A percentile compares a stretch with the other conserved stretches of the same genome.
phyloP scores from a whole-genome alignment of 2,329 filamentous ascomycete species.

The Xylariaceae sp. region DNA sequence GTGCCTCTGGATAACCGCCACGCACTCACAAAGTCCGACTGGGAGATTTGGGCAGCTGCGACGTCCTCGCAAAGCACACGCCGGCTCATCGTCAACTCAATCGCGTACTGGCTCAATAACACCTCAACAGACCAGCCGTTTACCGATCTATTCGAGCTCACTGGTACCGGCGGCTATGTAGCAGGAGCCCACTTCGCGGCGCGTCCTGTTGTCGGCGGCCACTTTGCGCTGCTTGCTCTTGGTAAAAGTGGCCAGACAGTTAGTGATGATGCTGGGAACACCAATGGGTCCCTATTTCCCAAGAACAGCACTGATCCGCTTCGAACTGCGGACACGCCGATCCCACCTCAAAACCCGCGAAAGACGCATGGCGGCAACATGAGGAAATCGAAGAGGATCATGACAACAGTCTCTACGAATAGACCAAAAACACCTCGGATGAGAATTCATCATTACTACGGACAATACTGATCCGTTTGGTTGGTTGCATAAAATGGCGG shows the following conservation, averaged over 20 bases:
- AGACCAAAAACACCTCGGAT: no score
- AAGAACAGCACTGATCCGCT: slow-evolving; percentile 17
- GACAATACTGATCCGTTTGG: no score
- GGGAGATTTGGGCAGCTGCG: slow-evolving; percentile 69
- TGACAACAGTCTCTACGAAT: no score
- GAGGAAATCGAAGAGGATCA: no score
- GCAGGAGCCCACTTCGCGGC: slow-evolving; percentile 58
- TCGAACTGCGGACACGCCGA: slow-evolving; percentile 4
- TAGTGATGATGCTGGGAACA: slow-evolving; percentile 12
- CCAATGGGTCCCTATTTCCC: slow-evolving; percentile 18
- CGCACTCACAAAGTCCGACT: slow-evolving; percentile 69
- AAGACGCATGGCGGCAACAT: no score
- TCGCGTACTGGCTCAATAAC: slow-evolving; percentile 67
- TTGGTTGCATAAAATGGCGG: no score
- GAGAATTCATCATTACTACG: no score
- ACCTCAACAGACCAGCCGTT: slow-evolving; percentile 60
- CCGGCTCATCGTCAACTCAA: slow-evolving; percentile 55
- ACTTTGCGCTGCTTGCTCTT: slow-evolving; percentile 65
- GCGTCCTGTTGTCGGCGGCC: slow-evolving; percentile 67
- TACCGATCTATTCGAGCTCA: slow-evolving; percentile 64
- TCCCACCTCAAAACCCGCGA: not conserved
- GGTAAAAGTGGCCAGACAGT: slow-evolving; percentile 18
- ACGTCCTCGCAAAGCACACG: slow-evolving; percentile 54
- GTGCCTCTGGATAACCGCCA: slow-evolving; percentile 67
- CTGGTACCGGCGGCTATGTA: slow-evolving; percentile 48